Conservation (phyloP, 148 eudicot species). For the Silene latifolia region DNA sequence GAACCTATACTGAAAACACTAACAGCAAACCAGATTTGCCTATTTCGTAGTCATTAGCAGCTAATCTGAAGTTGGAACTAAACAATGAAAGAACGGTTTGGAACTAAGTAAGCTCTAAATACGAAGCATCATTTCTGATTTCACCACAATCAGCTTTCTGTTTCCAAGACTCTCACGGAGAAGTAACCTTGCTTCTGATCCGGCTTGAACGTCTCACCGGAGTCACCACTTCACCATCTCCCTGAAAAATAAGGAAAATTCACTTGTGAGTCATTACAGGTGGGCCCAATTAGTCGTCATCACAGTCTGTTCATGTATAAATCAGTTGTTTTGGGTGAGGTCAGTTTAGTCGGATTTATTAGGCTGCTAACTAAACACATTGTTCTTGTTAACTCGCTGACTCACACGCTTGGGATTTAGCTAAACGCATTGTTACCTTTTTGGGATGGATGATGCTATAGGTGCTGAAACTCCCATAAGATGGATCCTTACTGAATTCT, state of each 20-base stretch:
- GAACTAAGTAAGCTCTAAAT: conserved; percentile 17
- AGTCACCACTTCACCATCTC: conserved; percentile 74
- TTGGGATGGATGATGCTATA: conserved; percentile 55
- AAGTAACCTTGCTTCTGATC: conserved; percentile 63
- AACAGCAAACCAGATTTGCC: conserved; percentile 29
- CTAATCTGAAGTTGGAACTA: conserved; percentile 8
- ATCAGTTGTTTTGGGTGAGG: not conserved
- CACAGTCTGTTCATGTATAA: no score
- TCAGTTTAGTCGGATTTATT: not conserved
- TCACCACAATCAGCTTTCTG: no score
- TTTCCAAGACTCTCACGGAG: conserved; percentile 16
- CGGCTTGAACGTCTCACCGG: conserved; percentile 96
- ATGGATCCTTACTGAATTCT: conserved; percentile 49
- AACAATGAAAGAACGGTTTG: no score
- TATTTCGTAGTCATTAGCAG: not conserved
- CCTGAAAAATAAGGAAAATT: conserved; percentile 33
- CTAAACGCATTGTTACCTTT: no score
- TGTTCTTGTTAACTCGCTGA: no score
- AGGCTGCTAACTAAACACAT: no score
- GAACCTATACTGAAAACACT: conserved; percentile 1
- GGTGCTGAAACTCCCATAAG: conserved; percentile 97
- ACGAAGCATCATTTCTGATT: not conserved
- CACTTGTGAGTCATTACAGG: not conserved
- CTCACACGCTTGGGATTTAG: no score
- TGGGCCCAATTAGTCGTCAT: no score